Conservation (phyloP, 2,329 filamentous ascomycete species). For the Myriosclerotinia scirpicola region DNA sequence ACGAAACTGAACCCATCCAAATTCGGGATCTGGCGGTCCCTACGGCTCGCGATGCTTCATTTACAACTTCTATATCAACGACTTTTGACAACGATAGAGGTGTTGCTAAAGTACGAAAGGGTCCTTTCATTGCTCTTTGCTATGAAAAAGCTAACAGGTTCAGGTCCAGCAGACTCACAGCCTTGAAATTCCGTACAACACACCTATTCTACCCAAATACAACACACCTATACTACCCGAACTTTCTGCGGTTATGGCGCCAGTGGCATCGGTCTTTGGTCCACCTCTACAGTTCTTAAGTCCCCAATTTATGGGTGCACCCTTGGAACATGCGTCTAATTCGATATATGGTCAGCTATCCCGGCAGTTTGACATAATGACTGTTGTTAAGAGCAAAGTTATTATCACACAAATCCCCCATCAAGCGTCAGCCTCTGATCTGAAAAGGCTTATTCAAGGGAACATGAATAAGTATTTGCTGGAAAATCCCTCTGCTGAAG, state of each 20-base stretch:
- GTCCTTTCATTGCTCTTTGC: neutral
- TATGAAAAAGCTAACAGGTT: neutral
- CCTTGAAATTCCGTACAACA: neutral
- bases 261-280: conserved; percentile 20
- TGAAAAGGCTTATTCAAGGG: conserved; percentile 24
- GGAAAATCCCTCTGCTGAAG: neutral
- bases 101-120: neutral
- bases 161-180: conserved; percentile 5
- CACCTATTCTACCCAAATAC: neutral
- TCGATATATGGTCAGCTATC: neutral
- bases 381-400: conserved; percentile 29
- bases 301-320: neutral
- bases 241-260: conserved; percentile 4
- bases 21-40: conserved; percentile 23
- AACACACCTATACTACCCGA: neutral
- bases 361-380: neutral
- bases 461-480: neutral
- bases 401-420: conserved; percentile 32
- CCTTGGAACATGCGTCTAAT: neutral
- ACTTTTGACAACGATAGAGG: neutral
- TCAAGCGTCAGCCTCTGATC: conserved; percentile 8
- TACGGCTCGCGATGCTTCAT: neutral
- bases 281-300: neutral
- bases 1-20: conserved; percentile 29
- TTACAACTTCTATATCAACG: neutral